Base-by-base conservation (phyloP, 768 basidiomycete genomes). In the Chalciporus piperatus region DNA sequence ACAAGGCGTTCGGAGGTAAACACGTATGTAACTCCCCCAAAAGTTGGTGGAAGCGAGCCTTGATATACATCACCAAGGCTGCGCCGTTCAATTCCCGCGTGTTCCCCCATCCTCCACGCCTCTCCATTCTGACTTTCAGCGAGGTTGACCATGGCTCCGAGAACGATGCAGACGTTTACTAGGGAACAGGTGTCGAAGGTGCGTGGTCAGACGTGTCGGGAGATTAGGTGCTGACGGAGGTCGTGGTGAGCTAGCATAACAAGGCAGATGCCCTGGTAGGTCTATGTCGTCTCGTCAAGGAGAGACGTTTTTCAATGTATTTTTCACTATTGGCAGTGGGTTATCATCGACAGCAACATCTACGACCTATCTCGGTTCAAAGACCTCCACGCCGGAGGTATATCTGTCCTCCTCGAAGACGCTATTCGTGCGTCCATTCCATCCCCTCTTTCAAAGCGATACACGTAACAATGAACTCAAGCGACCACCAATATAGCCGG, bases 321-420 rank as follows among this genome's bases (percentile, higher is more conserved):
- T 32, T 10, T 32, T 1, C 12, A 7, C 30, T 32, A 32, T 37
- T n/a, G 14, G 3, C n/a, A 37, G 35, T 37, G 35, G 35, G 16
- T 37, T 14, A n/a, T 37, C 35, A 37, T 37, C 16, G 91, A 96
- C 65, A 76, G 83, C 25, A 88, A 85, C 62, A 92, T 92, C 28
- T 93, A 85, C 68, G 84, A 94, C 69, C 69, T 95, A 17, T 81
- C 85, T 17, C 82, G 77, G 59, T 95, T 98, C 74, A 79, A 80
- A 59, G 76, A 76, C 43, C 72, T 94, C 44, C 93, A 97, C 62
- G 92, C 91, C 1, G 93, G 92, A 50, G 92, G 92, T 22, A 65
- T 77, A 0, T 76, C 81, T 3, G 92, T 92, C 10, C 77, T 97
- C 20, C 68, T 83, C 22, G 84, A 89, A 62, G 70, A 76, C 7